A percentile compares a stretch with the other conserved stretches of the same genome.
phyloP scores from a whole-genome alignment of 768 basidiomycete genomes.

The Coprinellus micaceus region DNA sequence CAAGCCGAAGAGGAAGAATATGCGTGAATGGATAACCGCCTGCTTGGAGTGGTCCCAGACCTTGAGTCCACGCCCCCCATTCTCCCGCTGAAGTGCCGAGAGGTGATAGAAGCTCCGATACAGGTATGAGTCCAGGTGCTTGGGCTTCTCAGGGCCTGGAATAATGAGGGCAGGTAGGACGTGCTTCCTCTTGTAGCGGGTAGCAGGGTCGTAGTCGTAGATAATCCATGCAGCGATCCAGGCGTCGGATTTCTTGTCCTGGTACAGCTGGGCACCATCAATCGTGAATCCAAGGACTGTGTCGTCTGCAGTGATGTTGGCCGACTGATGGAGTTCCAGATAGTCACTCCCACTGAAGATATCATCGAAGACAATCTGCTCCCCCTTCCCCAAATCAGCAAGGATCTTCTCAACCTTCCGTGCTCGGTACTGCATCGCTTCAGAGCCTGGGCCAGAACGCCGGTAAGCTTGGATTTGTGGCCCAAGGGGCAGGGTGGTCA shows the following conservation, averaged over 20 bases:
- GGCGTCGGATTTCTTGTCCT: constrained; percentile 36
- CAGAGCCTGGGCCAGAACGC: constrained; percentile 19
- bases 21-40: constrained; percentile 15
- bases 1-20: constrained; percentile 21
- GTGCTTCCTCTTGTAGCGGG: constrained; percentile 28
- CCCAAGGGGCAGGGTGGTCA: constrained; percentile 38
- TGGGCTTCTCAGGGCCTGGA: constrained; percentile 36
- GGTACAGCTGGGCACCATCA: constrained; percentile 39
- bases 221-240: constrained; percentile 39
- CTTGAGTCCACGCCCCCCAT: constrained; percentile 20
- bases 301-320: constrained; percentile 23
- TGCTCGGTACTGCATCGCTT: constrained; percentile 23
- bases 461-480: constrained; percentile 38
- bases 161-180: constrained; percentile 30
- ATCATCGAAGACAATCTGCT: constrained; percentile 16
- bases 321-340: constrained; percentile 14
- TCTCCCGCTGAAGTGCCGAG: constrained; percentile 29
- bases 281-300: constrained; percentile 29
- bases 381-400: constrained; percentile 6
- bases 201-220: constrained; percentile 22
- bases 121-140: constrained; percentile 31
- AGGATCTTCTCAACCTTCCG: constrained; percentile 20
- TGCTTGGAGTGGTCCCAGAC: constrained; percentile 25
- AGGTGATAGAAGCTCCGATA: constrained; percentile 33
- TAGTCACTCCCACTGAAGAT: constrained; percentile 23